Evolutionary conservation across 2,329 filamentous ascomycete genomes (phyloP).

Genomic region (Beauveria scarabaeidicola): DNA sequence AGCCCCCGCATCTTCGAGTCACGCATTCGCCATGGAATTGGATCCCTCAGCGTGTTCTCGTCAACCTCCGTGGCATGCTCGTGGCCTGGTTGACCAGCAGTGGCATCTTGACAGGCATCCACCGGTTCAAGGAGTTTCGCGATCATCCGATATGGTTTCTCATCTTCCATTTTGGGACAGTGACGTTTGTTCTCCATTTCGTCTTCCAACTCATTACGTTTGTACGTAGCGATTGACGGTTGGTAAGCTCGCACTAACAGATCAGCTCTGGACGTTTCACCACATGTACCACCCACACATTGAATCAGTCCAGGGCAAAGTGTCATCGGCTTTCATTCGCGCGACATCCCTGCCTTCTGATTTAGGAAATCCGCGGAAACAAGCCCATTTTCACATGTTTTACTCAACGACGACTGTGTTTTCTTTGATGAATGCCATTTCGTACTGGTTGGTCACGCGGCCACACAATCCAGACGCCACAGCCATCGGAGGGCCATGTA

Average conservation of each 20-base stretch:
- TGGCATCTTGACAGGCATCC: constrained; percentile 27
- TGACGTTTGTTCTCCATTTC: constrained; percentile 34
- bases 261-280: constrained; percentile 42
- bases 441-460: constrained; percentile 40
- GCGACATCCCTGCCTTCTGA: constrained; percentile 38
- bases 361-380: constrained; percentile 31
- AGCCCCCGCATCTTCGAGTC: constrained; percentile 44
- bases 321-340: constrained; percentile 27
- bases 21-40: constrained; percentile 43
- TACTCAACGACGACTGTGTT: constrained; percentile 39
- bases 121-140: constrained; percentile 37
- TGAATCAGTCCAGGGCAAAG: constrained; percentile 22
- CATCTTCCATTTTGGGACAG: constrained; percentile 41
- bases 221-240: constrained; percentile 25
- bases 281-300: constrained; percentile 39
- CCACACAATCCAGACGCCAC: constrained; percentile 19
- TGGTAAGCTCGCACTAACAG: neutral
- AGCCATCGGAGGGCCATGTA: constrained; percentile 12
- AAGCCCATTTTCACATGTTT: constrained; percentile 42
- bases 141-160: constrained; percentile 32
- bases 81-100: constrained; percentile 35
- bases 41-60: constrained; percentile 37
- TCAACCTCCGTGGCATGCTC: constrained; percentile 34
- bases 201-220: constrained; percentile 38
- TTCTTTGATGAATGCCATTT: constrained; percentile 39